A percentile compares a stretch with the other conserved stretches of the same genome.
Evolutionary conservation across 2,329 filamentous ascomycete genomes (phyloP).

Genomic region (Cordyceps fumosorosea): DNA sequence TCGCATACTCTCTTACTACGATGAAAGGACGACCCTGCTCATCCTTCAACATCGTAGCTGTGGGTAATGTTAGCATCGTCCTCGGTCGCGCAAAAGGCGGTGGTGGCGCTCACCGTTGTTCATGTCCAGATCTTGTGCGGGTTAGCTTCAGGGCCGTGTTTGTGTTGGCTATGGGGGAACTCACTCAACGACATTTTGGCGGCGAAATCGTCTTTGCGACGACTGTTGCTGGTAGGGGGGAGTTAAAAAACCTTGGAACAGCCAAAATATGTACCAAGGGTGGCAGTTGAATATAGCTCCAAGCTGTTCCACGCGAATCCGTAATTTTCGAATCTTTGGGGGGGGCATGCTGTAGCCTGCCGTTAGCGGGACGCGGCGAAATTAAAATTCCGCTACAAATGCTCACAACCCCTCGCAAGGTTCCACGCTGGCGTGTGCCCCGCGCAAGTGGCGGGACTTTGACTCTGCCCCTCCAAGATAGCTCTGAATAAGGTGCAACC

Average conservation of each 20-base stretch:
- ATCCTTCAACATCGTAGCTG: conserved; percentile 81
- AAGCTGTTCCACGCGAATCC: conserved; percentile 12
- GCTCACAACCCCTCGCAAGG: conserved; percentile 5
- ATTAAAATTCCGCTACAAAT: conserved; percentile 13
- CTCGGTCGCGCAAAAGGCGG: conserved; percentile 8
- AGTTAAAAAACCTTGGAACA: conserved; percentile 7
- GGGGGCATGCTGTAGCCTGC: conserved; percentile 16
- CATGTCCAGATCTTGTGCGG: conserved; percentile 69
- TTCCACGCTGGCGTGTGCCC: conserved; percentile 8
- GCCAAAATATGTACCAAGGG: conserved; percentile 8
- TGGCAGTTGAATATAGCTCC: conserved; percentile 11
- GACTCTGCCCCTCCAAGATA: conserved; percentile 6
- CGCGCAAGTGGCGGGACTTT: conserved; percentile 6
- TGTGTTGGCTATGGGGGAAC: conserved; percentile 6
- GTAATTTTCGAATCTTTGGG: conserved; percentile 20
- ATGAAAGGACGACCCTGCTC: conserved; percentile 97
- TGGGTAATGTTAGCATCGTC: conserved; percentile 15
- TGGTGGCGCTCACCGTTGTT: conserved; percentile 60
- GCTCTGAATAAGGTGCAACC: not conserved
- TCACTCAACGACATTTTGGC: conserved; percentile 21
- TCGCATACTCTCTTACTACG: conserved; percentile 86
- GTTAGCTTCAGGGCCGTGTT: conserved; percentile 25
- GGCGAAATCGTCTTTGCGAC: conserved; percentile 11
- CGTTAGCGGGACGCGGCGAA: conserved; percentile 11
- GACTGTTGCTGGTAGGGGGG: not conserved